Base-by-base conservation (phyloP, 1,284 basidiomycete species). In the Naganishia cerealis region DNA sequence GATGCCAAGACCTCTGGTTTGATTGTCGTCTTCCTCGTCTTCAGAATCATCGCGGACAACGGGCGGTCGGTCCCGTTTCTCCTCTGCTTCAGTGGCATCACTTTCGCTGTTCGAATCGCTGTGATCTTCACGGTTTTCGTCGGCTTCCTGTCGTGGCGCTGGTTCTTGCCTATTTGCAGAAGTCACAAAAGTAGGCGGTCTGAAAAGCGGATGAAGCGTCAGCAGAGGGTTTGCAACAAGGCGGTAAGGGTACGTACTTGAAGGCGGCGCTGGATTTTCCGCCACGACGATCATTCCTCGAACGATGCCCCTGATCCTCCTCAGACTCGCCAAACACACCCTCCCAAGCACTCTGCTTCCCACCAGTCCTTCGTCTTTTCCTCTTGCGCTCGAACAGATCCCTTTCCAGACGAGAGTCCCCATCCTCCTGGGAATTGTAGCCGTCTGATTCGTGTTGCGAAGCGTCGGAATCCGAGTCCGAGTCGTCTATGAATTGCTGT, bases 281-380 rank as follows among this genome's bases (percentile, higher is more conserved):
- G 9, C 61, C 71, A 40, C 70, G 65, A 50, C 74, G 70, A 69
- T 71, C 74, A 70, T 74, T 57, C 72, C 70, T 75, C 66, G 70
- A 68, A 53, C 59, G 59, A 10, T 61, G 26, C 38, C 76, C 82
- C 67, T 86, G 86, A 24, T 87, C 87, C 46, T 90, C 88, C 67
- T 87, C 88, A 55, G 87, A 85, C 0, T 88, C 87, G 0, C 84
- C 91, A 81, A 93, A 94, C 0, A 92, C 83, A 3, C 93, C 93
- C 75, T 94, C 93, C 67, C 90, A 84, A 1, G 88, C 88, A 67
- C 88, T 86, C 43, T 90, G 88, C 77, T 89, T 91, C 36, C 86
- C 87, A 67, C 86, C 83, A 9, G 78, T 72, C 75, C 83, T 87
- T 67, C 86, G 85, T 73, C 89, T 90, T 66, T 78, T 77, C 39